Conservation (phyloP, 2,329 filamentous ascomycete genomes). For the Tolypocladium inflatum region DNA sequence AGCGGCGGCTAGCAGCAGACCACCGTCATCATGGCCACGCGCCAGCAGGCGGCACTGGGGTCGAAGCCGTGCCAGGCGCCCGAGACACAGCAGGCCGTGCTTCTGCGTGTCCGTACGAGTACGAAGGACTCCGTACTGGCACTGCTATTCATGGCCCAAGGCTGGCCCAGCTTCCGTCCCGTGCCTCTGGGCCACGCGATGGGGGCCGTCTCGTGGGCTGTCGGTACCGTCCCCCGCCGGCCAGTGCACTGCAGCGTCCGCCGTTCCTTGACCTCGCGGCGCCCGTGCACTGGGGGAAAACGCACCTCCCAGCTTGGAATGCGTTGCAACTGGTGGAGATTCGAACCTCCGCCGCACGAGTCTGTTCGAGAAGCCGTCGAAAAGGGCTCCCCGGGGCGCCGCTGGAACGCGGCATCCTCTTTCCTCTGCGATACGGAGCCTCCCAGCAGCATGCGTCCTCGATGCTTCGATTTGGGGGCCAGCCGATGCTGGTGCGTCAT, state of each 20-base stretch:
- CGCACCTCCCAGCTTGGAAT: not conserved
- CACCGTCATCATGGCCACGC: not conserved
- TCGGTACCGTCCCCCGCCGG: not conserved
- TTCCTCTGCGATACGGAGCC: not conserved
- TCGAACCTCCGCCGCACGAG: not conserved
- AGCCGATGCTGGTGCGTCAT: not conserved
- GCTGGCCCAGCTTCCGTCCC: not conserved
- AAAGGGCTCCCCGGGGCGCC: not conserved
- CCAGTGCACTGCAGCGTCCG: not conserved
- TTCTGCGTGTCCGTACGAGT: no score
- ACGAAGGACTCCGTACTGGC: not conserved
- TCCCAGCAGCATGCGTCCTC: not conserved
- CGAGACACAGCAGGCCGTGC: not conserved
- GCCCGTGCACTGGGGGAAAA: not conserved
- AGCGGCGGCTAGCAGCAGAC: not conserved
- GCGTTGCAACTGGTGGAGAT: not conserved
- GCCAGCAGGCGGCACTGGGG: not conserved
- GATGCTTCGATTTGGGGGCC: not conserved
- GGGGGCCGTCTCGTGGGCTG: not conserved
- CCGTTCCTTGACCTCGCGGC: not conserved
- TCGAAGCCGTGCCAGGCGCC: not conserved
- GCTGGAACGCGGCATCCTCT: not conserved
- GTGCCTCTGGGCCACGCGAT: not conserved
- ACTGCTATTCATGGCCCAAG: not conserved
- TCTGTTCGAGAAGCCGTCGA: conserved; percentile 3